Evolutionary conservation across 805 yeast genomes (phyloP), one percentile per base, ranked within the genome.

Genomic region (Nakazawaea molendinolei): DNA sequence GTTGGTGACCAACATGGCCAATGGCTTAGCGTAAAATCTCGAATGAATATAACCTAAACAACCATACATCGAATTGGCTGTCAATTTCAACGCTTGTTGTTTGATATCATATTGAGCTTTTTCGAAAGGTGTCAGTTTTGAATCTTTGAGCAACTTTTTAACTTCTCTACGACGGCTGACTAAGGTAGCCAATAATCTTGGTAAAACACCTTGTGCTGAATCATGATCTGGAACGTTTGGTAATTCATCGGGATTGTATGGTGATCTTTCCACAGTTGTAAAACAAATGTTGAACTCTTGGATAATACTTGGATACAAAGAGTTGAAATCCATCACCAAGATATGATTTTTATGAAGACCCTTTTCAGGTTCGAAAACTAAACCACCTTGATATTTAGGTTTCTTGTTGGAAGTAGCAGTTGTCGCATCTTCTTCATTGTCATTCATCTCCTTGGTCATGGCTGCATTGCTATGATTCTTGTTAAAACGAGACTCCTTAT

Each of bases 41-140:
- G 97, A 86, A 49, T 82, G 74, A 5, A 82, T 83, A 56, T 79
- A 89, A 47, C 98, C 98, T 49, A 92, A 71, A 72, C 97, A 92
- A 53, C 98, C 98, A 62, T 92, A 92, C 97, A 92, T 90, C n/a
- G 98, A 92, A 60, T 92, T 92, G 20, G 98, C 98, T 2, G 98
- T 94, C 54, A 92, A 69, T 56, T 92, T 92, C 55, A 92, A 72
- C 0, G 98, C 97, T 56, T 83, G 94, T 59, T 92, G 98, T 52
- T 89, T 86, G 52, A 89, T 87, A 56, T 92, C 97, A 67, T 82
- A 86, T 52, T 90, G 96, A 0, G 85, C 81, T 39, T 61, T 74
- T 53, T 85, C 87, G 36, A 66, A 60, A 0, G 76, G 65, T 0
- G 79, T 67, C 16, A 79, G 74, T 29, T 71, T 69, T 23, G 89